Conservation (phyloP, 2,329 filamentous ascomycete species). For the Neofusicoccum laricinum region DNA sequence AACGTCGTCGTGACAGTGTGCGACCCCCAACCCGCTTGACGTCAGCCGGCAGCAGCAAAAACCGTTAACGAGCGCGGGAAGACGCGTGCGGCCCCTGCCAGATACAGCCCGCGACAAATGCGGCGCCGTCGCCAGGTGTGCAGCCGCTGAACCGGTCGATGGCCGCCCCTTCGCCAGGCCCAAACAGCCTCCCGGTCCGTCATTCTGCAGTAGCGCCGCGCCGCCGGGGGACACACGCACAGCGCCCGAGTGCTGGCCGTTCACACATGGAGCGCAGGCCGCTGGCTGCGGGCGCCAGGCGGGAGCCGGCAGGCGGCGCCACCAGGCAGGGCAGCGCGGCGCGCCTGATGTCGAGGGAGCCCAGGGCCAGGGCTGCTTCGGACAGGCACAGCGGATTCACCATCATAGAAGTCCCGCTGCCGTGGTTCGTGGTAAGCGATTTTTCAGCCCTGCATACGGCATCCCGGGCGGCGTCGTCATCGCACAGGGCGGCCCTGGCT, state of each 20-base stretch:
- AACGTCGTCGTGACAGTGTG: conserved; percentile 5
- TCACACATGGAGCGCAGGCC: background rate
- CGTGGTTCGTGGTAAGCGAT: background rate
- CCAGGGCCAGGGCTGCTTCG: no score
- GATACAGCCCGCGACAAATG: conserved; percentile 4
- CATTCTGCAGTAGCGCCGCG: conserved; percentile 5
- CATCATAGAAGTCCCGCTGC: conserved; percentile 4
- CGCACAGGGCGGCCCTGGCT: background rate
- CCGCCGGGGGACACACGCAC: background rate
- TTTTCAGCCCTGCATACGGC: conserved; percentile 6
- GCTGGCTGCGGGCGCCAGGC: background rate
- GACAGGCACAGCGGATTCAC: background rate
- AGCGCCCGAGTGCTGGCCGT: background rate
- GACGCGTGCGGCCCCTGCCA: conserved; percentile 13
- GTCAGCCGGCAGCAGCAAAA: conserved; percentile 15
- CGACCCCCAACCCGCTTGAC: conserved; percentile 13
- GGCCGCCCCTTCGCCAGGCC: background rate
- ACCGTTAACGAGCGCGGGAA: conserved; percentile 13
- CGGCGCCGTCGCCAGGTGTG: background rate
- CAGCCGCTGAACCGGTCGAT: conserved; percentile 4
- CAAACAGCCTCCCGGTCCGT: background rate
- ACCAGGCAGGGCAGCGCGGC: background rate
- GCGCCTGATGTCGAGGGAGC: background rate
- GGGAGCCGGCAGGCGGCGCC: background rate
- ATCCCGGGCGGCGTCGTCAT: conserved; percentile 2